A percentile compares a stretch with the other conserved stretches of the same genome.
These are phyloP conservation scores for Kodamaea laetipori DNA, from an alignment of 805 yeast species.

Conservation along the genomic window DNA sequence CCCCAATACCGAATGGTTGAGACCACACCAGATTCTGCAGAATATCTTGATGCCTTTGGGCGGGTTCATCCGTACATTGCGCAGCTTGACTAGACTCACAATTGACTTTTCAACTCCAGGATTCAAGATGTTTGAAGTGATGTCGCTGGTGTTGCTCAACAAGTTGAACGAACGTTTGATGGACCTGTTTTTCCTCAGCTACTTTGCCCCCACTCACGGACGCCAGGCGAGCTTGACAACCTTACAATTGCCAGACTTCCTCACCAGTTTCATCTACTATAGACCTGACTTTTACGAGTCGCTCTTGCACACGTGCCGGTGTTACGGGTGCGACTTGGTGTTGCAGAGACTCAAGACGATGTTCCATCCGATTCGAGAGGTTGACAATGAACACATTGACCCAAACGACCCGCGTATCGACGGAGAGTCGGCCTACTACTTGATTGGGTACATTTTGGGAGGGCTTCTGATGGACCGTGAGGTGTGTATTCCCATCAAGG, in stretches of 20 bases:
- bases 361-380: conserved; percentile 26
- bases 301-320: conserved; percentile 38
- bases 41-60: conserved; percentile 35
- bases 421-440: conserved; percentile 31
- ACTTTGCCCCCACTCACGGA: conserved; percentile 17
- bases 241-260: conserved; percentile 36
- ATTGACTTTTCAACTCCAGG: conserved; percentile 39
- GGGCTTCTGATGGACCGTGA: conserved; percentile 40
- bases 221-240: conserved; percentile 14
- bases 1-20: conserved; percentile 37
- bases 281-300: conserved; percentile 38
- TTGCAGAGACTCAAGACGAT: conserved; percentile 23
- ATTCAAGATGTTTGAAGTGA: conserved; percentile 39
- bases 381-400: conserved; percentile 12
- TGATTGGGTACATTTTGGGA: conserved; percentile 36
- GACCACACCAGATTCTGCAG: conserved; percentile 37
- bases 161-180: conserved; percentile 35
- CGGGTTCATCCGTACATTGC: conserved; percentile 27
- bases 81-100: conserved; percentile 24
- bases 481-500: conserved; percentile 37
- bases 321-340: conserved; percentile 37
- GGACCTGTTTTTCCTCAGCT: conserved; percentile 37
- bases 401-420: conserved; percentile 20
- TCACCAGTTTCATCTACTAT: conserved; percentile 39
- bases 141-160: conserved; percentile 33